phyloP scores from a whole-genome alignment of 208 protist genomes.

The Acanthamoeba divionensis region DNA sequence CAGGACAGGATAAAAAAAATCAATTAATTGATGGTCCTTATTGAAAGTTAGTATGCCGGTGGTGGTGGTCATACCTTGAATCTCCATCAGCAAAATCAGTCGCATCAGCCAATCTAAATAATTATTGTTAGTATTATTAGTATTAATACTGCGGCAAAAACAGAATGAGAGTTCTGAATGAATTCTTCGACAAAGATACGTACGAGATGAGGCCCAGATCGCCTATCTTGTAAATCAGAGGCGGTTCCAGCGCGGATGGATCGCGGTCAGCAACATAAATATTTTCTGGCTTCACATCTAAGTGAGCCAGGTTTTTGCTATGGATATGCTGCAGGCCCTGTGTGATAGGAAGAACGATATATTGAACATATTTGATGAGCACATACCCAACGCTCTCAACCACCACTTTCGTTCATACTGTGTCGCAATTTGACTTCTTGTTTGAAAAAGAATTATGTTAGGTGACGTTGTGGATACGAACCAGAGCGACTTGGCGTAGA shows the following conservation, averaged over 20 bases:
- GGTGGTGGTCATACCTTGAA: background rate
- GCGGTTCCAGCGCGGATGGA: background rate
- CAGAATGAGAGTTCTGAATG: too few species aligned
- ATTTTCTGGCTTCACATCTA: conserved; percentile 51
- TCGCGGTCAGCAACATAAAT: conserved; percentile 5
- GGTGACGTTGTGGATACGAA: too few species aligned
- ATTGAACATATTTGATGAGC: too few species aligned
- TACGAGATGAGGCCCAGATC: conserved; percentile 38
- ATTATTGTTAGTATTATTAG: too few species aligned
- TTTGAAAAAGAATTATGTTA: too few species aligned
- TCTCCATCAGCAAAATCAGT: conserved; percentile 16
- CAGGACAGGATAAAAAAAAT: too few species aligned
- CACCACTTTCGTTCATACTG: too few species aligned
- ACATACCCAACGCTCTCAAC: too few species aligned
- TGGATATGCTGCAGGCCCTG: conserved; percentile 30
- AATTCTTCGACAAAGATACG: too few species aligned
- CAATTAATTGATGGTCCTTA: too few species aligned
- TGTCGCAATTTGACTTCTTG: too few species aligned
- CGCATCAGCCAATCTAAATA: conserved; percentile 27
- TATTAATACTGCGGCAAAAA: too few species aligned
- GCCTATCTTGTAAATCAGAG: conserved; percentile 37
- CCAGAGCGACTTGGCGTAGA: background rate
- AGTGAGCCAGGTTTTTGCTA: background rate
- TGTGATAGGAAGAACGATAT: background rate
- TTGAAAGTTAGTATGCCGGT: background rate